Conservation (phyloP, 1,284 basidiomycete species). For the Papiliotrema terrestris region DNA sequence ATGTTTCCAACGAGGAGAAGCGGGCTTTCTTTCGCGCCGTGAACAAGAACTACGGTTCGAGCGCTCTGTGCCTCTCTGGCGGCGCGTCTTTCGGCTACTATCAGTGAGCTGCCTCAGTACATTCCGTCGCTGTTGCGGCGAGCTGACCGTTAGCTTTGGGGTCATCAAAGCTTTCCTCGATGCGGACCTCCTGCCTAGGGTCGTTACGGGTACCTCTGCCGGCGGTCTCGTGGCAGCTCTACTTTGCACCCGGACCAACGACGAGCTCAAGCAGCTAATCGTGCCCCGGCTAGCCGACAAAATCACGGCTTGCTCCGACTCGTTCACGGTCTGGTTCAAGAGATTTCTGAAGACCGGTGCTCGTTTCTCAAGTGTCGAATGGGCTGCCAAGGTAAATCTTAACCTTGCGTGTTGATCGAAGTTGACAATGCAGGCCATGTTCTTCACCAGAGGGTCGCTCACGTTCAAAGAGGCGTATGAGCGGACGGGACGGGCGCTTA, state of each 20-base stretch:
- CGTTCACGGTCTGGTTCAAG: slow-evolving; percentile 69
- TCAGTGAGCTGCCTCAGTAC: slow-evolving; percentile 28
- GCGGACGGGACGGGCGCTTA: slow-evolving; percentile 83
- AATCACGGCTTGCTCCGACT: slow-evolving; percentile 87
- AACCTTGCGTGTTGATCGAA: background rate
- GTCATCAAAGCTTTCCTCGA: slow-evolving; percentile 91
- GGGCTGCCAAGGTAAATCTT: slow-evolving; percentile 77
- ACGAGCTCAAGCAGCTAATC: slow-evolving; percentile 74
- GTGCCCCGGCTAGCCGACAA: slow-evolving; percentile 78
- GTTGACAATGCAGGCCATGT: slow-evolving; percentile 58
- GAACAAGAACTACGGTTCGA: slow-evolving; percentile 82
- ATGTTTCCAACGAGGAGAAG: slow-evolving; percentile 82
- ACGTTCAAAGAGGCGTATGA: slow-evolving; percentile 95
- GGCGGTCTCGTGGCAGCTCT: slow-evolving; percentile 80
- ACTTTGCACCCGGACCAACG: slow-evolving; percentile 83
- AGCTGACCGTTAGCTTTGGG: slow-evolving; percentile 56
- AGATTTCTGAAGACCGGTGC: slow-evolving; percentile 87
- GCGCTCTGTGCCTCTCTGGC: slow-evolving; percentile 88
- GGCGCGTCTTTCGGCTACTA: slow-evolving; percentile 92
- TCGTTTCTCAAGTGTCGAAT: slow-evolving; percentile 82
- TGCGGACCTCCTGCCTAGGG: slow-evolving; percentile 77
- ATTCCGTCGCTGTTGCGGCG: background rate
- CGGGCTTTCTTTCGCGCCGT: slow-evolving; percentile 84
- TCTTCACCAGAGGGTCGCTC: slow-evolving; percentile 89
- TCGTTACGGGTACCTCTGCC: slow-evolving; percentile 85